A percentile compares a stretch with the other conserved stretches of the same genome.
These are phyloP conservation scores for Excoecaria cochinchinensis DNA, from an alignment of 345 rosid genomes.

Conservation along the genomic window DNA sequence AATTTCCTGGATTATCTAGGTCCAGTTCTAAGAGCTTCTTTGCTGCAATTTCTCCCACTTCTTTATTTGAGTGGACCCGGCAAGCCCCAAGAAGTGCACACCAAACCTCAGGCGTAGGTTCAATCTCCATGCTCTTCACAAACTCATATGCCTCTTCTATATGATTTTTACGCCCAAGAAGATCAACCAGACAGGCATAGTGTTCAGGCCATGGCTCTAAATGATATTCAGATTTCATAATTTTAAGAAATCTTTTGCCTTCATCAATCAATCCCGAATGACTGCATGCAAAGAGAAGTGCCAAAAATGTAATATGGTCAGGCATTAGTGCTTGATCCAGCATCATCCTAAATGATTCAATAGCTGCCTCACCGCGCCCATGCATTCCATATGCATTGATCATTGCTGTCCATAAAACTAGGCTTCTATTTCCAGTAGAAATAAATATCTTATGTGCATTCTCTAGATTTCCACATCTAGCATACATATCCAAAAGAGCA, in stretches of 20 bases:
- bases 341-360: conserved; percentile 57
- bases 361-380: conserved; percentile 64
- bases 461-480: conserved; percentile 65
- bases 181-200: conserved; percentile 76
- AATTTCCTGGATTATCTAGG: conserved; percentile 70
- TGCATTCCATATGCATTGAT: conserved; percentile 83
- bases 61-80: conserved; percentile 62
- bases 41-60: conserved; percentile 66
- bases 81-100: conserved; percentile 84
- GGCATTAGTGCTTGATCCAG: conserved; percentile 43
- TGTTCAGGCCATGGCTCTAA: conserved; percentile 91
- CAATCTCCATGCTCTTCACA: conserved; percentile 57
- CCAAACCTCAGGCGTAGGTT: conserved; percentile 82
- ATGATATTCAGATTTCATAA: conserved; percentile 58
- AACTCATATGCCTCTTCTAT: conserved; percentile 70
- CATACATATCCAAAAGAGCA: conserved; percentile 80
- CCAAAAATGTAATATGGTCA: conserved; percentile 73
- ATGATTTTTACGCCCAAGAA: conserved; percentile 75
- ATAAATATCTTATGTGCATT: conserved; percentile 53
- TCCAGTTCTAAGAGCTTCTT: conserved; percentile 54
- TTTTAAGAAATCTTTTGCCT: conserved; percentile 54
- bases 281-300: conserved; percentile 80
- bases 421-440: conserved; percentile 38
- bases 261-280: conserved; percentile 74
- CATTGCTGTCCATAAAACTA: conserved; percentile 72